These are phyloP conservation scores for Leucoagaricus sp. DNA, from an alignment of 1,284 basidiomycete genomes.

Conservation along the genomic window DNA sequence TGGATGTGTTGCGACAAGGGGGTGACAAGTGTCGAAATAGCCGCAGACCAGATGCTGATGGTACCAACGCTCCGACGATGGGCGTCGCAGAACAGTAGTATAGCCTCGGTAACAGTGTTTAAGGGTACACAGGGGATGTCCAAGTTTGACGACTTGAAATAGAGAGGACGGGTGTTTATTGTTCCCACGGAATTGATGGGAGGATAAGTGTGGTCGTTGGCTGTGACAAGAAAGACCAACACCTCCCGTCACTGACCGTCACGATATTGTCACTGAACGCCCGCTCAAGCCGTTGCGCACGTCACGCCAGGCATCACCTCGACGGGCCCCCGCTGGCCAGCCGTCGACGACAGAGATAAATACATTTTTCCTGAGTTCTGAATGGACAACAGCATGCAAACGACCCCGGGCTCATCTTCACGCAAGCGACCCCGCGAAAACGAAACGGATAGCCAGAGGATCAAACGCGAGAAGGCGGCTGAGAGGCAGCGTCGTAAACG, in stretches of 20 bases:
- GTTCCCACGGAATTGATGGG: slow-evolving; percentile 15
- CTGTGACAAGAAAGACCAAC: slow-evolving; percentile 22
- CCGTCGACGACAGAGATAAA: slow-evolving; percentile 17
- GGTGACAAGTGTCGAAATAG: background rate
- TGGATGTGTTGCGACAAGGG: background rate
- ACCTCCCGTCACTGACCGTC: slow-evolving; percentile 43
- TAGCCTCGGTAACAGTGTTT: background rate
- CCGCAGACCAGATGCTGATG: background rate
- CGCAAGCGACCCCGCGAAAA: slow-evolving; percentile 67
- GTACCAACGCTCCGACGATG: background rate
- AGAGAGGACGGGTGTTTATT: background rate
- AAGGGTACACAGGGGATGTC: background rate
- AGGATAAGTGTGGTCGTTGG: slow-evolving; percentile 5
- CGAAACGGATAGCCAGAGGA: slow-evolving; percentile 66
- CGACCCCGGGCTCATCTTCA: slow-evolving; percentile 26
- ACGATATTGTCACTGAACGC: slow-evolving; percentile 44
- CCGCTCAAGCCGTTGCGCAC: slow-evolving; percentile 34
- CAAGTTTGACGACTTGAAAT: slow-evolving; percentile 5
- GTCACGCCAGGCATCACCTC: slow-evolving; percentile 41
- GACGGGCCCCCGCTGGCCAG: slow-evolving; percentile 20
- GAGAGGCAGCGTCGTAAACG: slow-evolving; percentile 78
- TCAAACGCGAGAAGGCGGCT: slow-evolving; percentile 79
- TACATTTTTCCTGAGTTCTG: slow-evolving; percentile 16
- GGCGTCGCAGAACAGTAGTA: background rate
- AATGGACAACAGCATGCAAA: slow-evolving; percentile 20